Evolutionary conservation across 108 stramenopile species (phyloP), one percentile per base, ranked within the genome.

Genomic region (Cyclotella atomus): DNA sequence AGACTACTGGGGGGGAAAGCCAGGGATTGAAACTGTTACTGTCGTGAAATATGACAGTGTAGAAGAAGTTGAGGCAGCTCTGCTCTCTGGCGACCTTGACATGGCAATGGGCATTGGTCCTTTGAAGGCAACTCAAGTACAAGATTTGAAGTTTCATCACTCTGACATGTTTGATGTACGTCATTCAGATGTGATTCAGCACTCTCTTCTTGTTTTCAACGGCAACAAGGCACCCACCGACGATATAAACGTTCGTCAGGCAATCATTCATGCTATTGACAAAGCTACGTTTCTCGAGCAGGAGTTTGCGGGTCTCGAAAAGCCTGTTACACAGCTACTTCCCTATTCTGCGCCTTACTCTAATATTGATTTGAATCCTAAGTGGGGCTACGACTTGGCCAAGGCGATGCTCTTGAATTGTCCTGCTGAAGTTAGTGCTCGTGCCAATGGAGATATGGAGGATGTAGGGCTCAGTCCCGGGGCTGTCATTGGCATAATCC

Each of bases 251-350:
- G 59, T 83, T 8, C 88, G 90, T 20, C 54, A 79, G 24, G 71
- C 87, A n/a, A 76, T 91, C 56, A 89, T 86, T 34, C 88, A 89
- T 61, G 90, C 83, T 12, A 77, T 91, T 38, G 53, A 91, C 81
- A 91, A 89, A 68, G 71, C 60, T 0, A 12, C 64, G 2, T 79
- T 91, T 67, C 21, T 89, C 60, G 77, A 89, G 52, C 46, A 75
- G 4, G 87, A 91, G 59, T 77, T 91, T 46, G 73, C 44, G 2
- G 87, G 83, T 23, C 34, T 87, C 0, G 79, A 84, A 24, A 65
- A 84, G 43, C 77, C 85, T 33, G 88, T 85, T 5, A 65, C 41
- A 16, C 72, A 83, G 45, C 57, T 91, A 27, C 78, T 91, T 24
- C 83, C 85, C 15, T 23, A 30, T 16, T 28, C 41, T 16, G 80